Evolutionary conservation across 257 asterid species (phyloP), one percentile per base, ranked within the genome.

Genomic region (Verbena officinalis): DNA sequence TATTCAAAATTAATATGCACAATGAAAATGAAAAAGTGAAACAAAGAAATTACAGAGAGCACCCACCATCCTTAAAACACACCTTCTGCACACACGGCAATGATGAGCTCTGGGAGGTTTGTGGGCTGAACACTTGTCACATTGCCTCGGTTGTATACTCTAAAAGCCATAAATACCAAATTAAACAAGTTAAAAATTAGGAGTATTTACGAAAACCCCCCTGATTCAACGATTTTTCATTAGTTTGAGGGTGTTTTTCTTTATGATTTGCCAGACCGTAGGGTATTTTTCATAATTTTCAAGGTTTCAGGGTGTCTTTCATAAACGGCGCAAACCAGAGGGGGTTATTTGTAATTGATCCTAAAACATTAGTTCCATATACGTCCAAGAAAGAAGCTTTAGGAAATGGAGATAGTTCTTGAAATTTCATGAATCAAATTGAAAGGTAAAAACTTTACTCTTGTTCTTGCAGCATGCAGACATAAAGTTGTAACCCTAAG

Each of bases 21-120:
- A 34, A 57, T 44, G n/a, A 2, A 30, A 62, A 10, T 19, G 49
- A 69, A 62, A 3, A 7, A 38, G 45, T 20, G 16, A 13, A 10
- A 54, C 55, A 48, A 27, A 67, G 62, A 55, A 15, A 10, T 49
- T 55, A 48, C 36, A 67, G 62, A 55, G 62, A 68, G 67, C 70
- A 83, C 90, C 76, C 84, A 90, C 99, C 99, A 94, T 94, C 74
- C 80, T 88, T 78, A 94, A 71, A 72, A 94, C 79, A 86, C 97
- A 94, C 89, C 84, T 90, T 83, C 83, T 76, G 77, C 97, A 94
- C 60, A 86, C 84, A 56, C 97, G 99, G 62, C 97, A 94, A 79
- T 94, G 99, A 75, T 94, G 99, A 70, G 96, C 76, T 74, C 97
- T 79, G 3, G 99, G 96, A 42, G 96, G 99, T 73, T 82, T 94